These are phyloP conservation scores for Astrothelium subdiscretum DNA, from an alignment of 495 filamentous ascomycete species.

Conservation along the genomic window DNA sequence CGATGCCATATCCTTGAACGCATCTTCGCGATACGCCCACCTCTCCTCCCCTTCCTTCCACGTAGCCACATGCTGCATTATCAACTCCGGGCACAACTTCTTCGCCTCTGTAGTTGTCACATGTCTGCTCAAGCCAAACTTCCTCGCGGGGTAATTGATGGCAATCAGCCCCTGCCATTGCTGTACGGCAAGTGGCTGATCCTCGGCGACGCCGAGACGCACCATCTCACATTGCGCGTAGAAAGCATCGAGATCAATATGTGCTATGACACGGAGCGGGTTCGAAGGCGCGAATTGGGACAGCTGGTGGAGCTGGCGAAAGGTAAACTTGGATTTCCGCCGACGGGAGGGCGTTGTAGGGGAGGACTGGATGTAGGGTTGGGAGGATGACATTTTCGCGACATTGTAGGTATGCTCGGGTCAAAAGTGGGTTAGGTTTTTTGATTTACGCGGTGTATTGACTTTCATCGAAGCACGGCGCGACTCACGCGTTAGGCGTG, in stretches of 20 bases:
- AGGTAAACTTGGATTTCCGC: constrained; percentile 66
- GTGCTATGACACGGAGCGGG: constrained; percentile 77
- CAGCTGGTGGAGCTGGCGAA: constrained; percentile 67
- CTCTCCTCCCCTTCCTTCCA: constrained; percentile 83
- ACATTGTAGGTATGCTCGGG: not conserved
- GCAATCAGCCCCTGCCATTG: constrained; percentile 83
- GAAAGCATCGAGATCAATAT: constrained; percentile 94
- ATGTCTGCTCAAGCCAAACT: constrained; percentile 65
- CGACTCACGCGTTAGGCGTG: not conserved
- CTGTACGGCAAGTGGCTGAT: constrained; percentile 83
- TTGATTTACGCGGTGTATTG: not conserved
- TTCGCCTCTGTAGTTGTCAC: constrained; percentile 69
- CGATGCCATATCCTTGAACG: constrained; percentile 58
- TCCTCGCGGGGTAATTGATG: constrained; percentile 85
- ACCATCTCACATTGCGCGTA: constrained; percentile 96
- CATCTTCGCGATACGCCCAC: constrained; percentile 86
- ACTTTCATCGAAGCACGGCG: not conserved
- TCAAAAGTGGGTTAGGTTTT: not conserved
- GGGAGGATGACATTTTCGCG: constrained; percentile 32
- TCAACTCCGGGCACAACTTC: constrained; percentile 73
- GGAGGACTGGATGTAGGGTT: constrained; percentile 31
- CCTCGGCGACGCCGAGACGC: constrained; percentile 59
- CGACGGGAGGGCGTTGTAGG: constrained; percentile 24
- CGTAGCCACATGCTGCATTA: constrained; percentile 87
- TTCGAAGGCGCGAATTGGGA: constrained; percentile 55